Conservation (phyloP, 78 protist genomes). For the Dictyostelium firmibasis region DNA sequence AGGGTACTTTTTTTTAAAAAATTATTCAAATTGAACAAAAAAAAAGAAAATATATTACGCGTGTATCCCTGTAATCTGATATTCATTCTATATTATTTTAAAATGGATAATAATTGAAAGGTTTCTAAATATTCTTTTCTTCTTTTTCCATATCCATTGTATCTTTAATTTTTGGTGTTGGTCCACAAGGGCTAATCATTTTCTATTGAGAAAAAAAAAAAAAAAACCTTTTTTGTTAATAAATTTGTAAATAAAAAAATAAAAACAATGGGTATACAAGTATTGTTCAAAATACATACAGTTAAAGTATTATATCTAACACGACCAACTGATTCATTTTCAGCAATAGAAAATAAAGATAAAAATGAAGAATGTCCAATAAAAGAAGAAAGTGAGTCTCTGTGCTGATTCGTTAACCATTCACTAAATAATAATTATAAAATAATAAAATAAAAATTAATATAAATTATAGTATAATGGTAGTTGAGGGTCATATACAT, state of each 20-base stretch:
- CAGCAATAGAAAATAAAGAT: slow-evolving; percentile 84
- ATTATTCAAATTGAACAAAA: no score
- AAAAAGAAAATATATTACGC: no score
- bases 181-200: slow-evolving; percentile 78
- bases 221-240: no score
- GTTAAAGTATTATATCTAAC: slow-evolving; percentile 36
- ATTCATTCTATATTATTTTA: neutral
- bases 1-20: neutral
- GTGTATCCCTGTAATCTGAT: neutral
- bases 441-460: neutral
- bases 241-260: no score
- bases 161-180: slow-evolving; percentile 63
- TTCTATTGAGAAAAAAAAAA: no score
- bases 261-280: no score
- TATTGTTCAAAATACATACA: neutral
- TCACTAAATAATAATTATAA: slow-evolving; percentile 57
- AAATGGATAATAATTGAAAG: neutral
- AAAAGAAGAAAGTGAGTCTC: slow-evolving; percentile 88
- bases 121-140: neutral
- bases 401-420: slow-evolving; percentile 91
- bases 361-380: slow-evolving; percentile 83
- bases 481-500: neutral
- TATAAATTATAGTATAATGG: no score
- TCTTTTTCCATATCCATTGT: slow-evolving; percentile 22
- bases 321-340: slow-evolving; percentile 78